Evolutionary conservation across 495 filamentous ascomycete genomes (phyloP).

Genomic region (Apiosordaria backusii): DNA sequence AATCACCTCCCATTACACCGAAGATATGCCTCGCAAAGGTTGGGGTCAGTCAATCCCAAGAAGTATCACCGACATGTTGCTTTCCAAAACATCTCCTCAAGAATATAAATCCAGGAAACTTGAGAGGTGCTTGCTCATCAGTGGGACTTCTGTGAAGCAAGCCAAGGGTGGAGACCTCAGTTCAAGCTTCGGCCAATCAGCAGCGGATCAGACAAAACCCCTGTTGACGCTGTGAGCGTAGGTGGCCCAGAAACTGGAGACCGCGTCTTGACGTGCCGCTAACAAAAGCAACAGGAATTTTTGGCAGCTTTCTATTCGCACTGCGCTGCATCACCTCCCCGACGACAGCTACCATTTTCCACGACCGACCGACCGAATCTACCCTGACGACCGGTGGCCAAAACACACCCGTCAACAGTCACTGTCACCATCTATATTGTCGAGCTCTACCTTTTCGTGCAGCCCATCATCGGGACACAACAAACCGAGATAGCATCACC

Average conservation of each 20-base stretch:
- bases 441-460: neutral
- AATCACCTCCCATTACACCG: too few species aligned
- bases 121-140: neutral
- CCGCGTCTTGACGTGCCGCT: conserved; percentile 31
- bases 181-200: neutral
- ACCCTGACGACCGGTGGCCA: neutral
- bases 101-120: neutral
- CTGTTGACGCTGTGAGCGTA: neutral
- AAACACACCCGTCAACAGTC: neutral
- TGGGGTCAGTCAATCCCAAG: too few species aligned
- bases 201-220: too few species aligned
- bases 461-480: neutral
- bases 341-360: neutral
- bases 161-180: neutral
- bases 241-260: conserved; percentile 11
- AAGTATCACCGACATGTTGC: too few species aligned
- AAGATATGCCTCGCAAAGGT: too few species aligned
- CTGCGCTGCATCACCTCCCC: neutral
- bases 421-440: neutral
- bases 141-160: neutral
- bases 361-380: conserved; percentile 7
- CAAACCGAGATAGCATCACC: conserved; percentile 2
- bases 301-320: conserved; percentile 2
- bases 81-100: neutral
- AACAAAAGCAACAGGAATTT: conserved; percentile 15